Evolutionary conservation across 108 stramenopile species (phyloP).

Genomic region (Seminavis robusta): DNA sequence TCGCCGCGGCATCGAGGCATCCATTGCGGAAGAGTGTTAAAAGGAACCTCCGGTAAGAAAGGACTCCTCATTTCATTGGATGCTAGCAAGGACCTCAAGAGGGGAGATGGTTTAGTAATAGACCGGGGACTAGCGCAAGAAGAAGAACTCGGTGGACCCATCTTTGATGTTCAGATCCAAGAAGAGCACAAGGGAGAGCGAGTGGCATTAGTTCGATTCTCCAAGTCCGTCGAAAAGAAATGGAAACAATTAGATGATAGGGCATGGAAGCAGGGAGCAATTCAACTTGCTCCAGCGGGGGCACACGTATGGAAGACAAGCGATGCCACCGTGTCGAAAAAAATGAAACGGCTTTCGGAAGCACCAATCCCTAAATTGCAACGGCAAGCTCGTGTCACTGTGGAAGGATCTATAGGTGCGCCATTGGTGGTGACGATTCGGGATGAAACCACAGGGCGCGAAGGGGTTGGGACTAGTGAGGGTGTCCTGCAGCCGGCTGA

Average conservation of each 20-base stretch:
- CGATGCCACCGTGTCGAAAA: conserved; percentile 55
- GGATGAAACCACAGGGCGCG: conserved; percentile 24
- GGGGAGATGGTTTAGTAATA: conserved; percentile 76
- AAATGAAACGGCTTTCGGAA: conserved; percentile 46
- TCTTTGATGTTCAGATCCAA: conserved; percentile 4
- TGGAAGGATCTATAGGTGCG: conserved; percentile 34
- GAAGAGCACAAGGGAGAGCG: conserved; percentile 20
- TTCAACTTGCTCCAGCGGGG: conserved; percentile 46
- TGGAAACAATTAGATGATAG: conserved; percentile 49
- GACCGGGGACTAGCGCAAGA: conserved; percentile 69
- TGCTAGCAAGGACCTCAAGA: conserved; percentile 29
- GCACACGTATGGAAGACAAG: conserved; percentile 73
- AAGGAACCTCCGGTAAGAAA: conserved; percentile 20
- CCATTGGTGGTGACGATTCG: conserved; percentile 34
- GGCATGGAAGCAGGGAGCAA: conserved; percentile 9
- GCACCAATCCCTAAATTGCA: conserved; percentile 8
- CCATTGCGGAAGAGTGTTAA: conserved; percentile 51
- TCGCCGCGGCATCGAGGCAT: conserved; percentile 73
- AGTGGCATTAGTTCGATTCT: conserved; percentile 38
- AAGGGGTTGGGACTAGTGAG: conserved; percentile 29
- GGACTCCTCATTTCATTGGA: conserved; percentile 33
- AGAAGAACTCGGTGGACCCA: conserved; percentile 61
- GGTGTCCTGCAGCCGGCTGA: conserved; percentile 36
- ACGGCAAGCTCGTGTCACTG: conserved; percentile 23
- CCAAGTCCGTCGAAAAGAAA: conserved; percentile 36